Percentiles rank a stretch among this genome's conserved stretches.
Evolutionary conservation across 176 grass and related monocot species (phyloP).

Genomic region (Triticum monococcum): DNA sequence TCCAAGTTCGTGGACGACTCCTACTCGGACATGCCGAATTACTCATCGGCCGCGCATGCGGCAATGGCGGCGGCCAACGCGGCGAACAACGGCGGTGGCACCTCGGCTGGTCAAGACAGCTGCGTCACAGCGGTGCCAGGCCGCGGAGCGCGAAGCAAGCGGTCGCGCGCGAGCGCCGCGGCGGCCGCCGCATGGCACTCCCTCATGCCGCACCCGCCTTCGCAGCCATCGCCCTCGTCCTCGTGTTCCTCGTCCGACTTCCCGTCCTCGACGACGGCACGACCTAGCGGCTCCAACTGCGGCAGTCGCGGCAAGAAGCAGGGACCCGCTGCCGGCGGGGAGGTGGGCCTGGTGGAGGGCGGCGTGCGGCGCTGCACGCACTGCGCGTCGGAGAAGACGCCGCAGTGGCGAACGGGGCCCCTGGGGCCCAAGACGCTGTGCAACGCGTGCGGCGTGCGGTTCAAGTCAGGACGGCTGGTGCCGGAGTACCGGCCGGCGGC

Average conservation of each 20-base stretch:
- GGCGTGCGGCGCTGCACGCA: slow-evolving; percentile 91
- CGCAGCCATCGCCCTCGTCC: slow-evolving; percentile 68
- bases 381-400: slow-evolving; percentile 99
- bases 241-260: slow-evolving; percentile 96
- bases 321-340: slow-evolving; percentile 17
- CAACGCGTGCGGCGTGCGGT: slow-evolving; percentile 98
- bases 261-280: slow-evolving; percentile 41
- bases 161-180: slow-evolving; percentile 39
- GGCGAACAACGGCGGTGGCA: slow-evolving; percentile 11
- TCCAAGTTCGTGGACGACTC: slow-evolving; percentile 99
- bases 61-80: slow-evolving; percentile 43
- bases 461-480: slow-evolving; percentile 86
- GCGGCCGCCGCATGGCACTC: slow-evolving; percentile 69
- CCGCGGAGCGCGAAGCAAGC: slow-evolving; percentile 74
- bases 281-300: not conserved
- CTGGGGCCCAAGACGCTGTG: slow-evolving; percentile 97
- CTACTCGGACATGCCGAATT: slow-evolving; percentile 86
- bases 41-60: slow-evolving; percentile 47
- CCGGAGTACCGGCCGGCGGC: slow-evolving; percentile 94
- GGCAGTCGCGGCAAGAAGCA: slow-evolving; percentile 48
- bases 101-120: slow-evolving; percentile 47
- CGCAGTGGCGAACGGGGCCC: slow-evolving; percentile 95
- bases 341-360: slow-evolving; percentile 62
- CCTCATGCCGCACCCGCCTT: slow-evolving; percentile 37
- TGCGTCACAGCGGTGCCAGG: slow-evolving; percentile 42